A percentile compares a stretch with the other conserved stretches of the same genome.
Evolutionary conservation across 352 stramenopile species (phyloP).

Genomic region (Phytopythium litorale): DNA sequence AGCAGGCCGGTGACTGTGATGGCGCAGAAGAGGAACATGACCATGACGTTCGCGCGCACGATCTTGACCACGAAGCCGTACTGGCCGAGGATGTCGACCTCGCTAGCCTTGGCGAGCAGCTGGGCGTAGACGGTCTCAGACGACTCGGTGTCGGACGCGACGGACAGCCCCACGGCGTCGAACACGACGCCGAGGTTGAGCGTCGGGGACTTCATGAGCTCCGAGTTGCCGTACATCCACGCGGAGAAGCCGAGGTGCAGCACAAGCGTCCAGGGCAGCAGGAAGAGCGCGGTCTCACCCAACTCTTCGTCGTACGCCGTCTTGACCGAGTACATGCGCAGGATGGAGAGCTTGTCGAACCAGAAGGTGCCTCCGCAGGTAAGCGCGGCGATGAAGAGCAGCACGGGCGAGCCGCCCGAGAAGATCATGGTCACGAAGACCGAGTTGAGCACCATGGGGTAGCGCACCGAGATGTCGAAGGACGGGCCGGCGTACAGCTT

Average conservation of each 20-base stretch:
- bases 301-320: constrained; percentile 80
- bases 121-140: constrained; percentile 42
- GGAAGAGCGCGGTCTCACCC: constrained; percentile 43
- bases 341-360: constrained; percentile 80
- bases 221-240: constrained; percentile 83
- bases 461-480: constrained; percentile 78
- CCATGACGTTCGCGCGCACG: constrained; percentile 65
- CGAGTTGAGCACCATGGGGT: constrained; percentile 82
- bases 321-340: constrained; percentile 74
- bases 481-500: constrained; percentile 62
- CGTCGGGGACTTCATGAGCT: constrained; percentile 47
- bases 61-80: constrained; percentile 66
- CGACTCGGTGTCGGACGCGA: constrained; percentile 24
- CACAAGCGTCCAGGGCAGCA: constrained; percentile 70
- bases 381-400: constrained; percentile 74
- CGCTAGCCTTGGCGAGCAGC: constrained; percentile 28
- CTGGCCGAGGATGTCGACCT: constrained; percentile 50
- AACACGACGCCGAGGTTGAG: constrained; percentile 45
- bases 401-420: constrained; percentile 66
- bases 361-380: constrained; percentile 62
- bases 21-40: constrained; percentile 66
- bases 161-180: constrained; percentile 16
- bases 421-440: constrained; percentile 85
- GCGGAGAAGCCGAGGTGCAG: constrained; percentile 69
- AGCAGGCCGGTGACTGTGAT: constrained; percentile 47